Evolutionary conservation across 139 green algal species (phyloP), one percentile per base, ranked within the genome.

Genomic region (Astrephomene gubernaculifera): DNA sequence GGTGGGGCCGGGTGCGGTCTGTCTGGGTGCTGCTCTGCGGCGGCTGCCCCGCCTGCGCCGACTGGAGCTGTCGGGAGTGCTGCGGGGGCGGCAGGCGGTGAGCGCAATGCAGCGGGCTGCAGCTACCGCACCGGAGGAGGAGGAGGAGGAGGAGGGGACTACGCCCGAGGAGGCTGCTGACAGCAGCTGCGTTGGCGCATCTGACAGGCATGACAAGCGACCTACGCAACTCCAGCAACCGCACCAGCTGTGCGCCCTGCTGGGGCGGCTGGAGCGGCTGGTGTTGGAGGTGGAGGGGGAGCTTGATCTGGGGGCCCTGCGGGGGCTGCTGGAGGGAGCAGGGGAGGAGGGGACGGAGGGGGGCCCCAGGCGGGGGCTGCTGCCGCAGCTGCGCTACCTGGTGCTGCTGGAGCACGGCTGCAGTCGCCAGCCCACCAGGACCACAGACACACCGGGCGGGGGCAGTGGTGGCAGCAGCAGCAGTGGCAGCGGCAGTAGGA

Each of bases 381-480:
- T 71, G 38, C 53, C 53, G 54, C 74, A n/a, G 14, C 74, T 82
- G 27, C 54, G 38, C 33, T 54, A 82, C 35, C 54, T 82, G 12
- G 49, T 54, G 8, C 36, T 82, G 21, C 36, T 71, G 74, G 74
- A 82, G 54, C 74, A 71, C 73, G 33, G 49, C 49, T 60, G 17
- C 49, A 12, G 17, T 17, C 49, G 17, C 49, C 49, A 12, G 49
- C 49, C 49, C 49, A n/a, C n/a, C n/a, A n/a, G n/a, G n/a, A n/a
- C n/a, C n/a, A n/a, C n/a, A n/a, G n/a, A n/a, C n/a, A n/a, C n/a
- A n/a, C 49, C 17, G 17, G 49, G 49, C 49, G 17, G 49, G 12
- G 14, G 17, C 49, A 60, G 49, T 17, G 35, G 27, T 35, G 7
- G 63, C 31, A n/a, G 29, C 61, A 33, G 61, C 61, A 33, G 61